These are phyloP conservation scores for Setomelanomma holmii DNA, from an alignment of 2,329 filamentous ascomycete species.

Conservation along the genomic window DNA sequence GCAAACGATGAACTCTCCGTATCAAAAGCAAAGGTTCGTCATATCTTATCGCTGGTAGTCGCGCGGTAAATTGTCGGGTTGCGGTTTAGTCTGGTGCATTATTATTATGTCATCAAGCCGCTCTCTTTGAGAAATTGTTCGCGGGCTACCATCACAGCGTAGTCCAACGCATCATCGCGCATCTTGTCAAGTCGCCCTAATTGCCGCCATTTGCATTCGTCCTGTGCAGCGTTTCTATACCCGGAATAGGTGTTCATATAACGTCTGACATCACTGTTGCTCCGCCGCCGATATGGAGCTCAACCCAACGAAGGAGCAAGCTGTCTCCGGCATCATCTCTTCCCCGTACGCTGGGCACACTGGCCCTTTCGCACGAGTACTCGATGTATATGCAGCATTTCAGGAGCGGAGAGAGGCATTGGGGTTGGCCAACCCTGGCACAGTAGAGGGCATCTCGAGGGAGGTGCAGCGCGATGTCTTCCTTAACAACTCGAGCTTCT, in stretches of 20 bases:
- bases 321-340: slow-evolving; percentile 67
- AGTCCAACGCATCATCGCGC: slow-evolving; percentile 18
- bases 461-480: slow-evolving; percentile 97
- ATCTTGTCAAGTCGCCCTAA: slow-evolving; percentile 1
- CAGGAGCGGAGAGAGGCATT: slow-evolving; percentile 85
- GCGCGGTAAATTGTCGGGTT: slow-evolving; percentile 16
- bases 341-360: slow-evolving; percentile 61
- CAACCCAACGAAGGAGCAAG: slow-evolving; percentile 42
- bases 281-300: slow-evolving; percentile 40
- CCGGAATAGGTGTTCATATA: slow-evolving; percentile 9
- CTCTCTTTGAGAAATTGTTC: slow-evolving; percentile 38
- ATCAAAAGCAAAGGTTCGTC: slow-evolving; percentile 26
- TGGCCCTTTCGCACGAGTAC: slow-evolving; percentile 74
- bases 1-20: background rate
- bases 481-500: slow-evolving; percentile 96
- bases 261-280: slow-evolving; percentile 12
- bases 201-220: slow-evolving; percentile 17
- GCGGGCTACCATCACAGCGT: slow-evolving; percentile 22
- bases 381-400: slow-evolving; percentile 82
- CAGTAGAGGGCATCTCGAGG: slow-evolving; percentile 84
- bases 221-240: slow-evolving; percentile 15
- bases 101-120: slow-evolving; percentile 39
- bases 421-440: slow-evolving; percentile 89
- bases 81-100: slow-evolving; percentile 18
- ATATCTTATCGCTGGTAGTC: slow-evolving; percentile 19